A percentile compares a stretch with the other conserved stretches of the same genome.
Evolutionary conservation across 306 rosid species (phyloP).

Genomic region (Parietaria judaica): DNA sequence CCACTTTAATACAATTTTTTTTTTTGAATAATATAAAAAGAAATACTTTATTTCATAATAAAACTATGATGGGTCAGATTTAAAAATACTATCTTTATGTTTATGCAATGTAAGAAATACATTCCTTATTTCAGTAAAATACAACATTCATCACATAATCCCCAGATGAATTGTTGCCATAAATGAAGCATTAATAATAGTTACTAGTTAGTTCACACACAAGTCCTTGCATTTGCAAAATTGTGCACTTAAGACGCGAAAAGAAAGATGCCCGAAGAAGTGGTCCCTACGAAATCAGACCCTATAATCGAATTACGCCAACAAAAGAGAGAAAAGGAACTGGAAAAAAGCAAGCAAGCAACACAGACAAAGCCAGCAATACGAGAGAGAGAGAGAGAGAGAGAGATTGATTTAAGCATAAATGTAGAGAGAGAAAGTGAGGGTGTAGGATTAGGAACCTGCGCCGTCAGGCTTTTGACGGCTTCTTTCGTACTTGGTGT

Average conservation of each 20-base stretch:
- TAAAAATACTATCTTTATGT: too few species aligned
- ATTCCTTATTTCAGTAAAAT: too few species aligned
- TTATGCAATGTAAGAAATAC: too few species aligned
- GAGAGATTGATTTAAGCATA: neutral
- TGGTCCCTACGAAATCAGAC: slow-evolving; percentile 48
- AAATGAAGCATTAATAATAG: too few species aligned
- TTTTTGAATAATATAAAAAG: too few species aligned
- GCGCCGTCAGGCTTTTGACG: slow-evolving; percentile 88
- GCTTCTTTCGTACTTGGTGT: slow-evolving; percentile 91
- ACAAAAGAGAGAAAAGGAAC: slow-evolving; percentile 38
- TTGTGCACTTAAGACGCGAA: too few species aligned
- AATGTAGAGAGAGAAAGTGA: neutral
- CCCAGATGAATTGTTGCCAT: too few species aligned
- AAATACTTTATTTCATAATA: too few species aligned
- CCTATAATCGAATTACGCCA: slow-evolving; percentile 24
- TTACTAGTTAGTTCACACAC: neutral
- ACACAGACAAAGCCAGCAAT: slow-evolving; percentile 10
- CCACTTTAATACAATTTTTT: neutral
- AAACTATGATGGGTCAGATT: too few species aligned
- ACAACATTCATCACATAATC: too few species aligned
- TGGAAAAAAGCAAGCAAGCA: slow-evolving; percentile 42
- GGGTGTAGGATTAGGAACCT: slow-evolving; percentile 46
- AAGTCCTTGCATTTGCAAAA: neutral
- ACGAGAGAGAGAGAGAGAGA: slow-evolving; percentile 7
- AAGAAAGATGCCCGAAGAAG: slow-evolving; percentile 28